A percentile compares a stretch with the other conserved stretches of the same genome.
These are phyloP conservation scores for Leccinum disarticulatum DNA, from an alignment of 768 basidiomycete species.

Conservation along the genomic window DNA sequence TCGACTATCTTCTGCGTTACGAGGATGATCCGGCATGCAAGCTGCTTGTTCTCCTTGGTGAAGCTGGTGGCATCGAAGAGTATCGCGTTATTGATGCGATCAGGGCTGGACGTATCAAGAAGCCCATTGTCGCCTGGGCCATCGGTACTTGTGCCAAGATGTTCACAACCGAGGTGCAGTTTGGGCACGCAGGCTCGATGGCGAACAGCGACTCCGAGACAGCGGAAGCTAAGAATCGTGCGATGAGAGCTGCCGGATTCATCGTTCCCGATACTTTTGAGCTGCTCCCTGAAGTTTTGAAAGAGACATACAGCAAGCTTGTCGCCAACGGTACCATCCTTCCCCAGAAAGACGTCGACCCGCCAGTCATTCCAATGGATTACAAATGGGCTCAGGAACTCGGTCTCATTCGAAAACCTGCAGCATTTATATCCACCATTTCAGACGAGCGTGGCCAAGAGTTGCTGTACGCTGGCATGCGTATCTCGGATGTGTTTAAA, in stretches of 20 bases:
- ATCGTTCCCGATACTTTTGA: slow-evolving; percentile 98
- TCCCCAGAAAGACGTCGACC: slow-evolving; percentile 77
- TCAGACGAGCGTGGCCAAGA: slow-evolving; percentile 99
- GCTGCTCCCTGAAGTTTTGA: slow-evolving; percentile 83
- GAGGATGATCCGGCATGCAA: slow-evolving; percentile 97
- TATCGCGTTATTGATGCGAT: slow-evolving; percentile 99
- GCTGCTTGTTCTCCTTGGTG: slow-evolving; percentile 97
- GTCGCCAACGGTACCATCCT: slow-evolving; percentile 66
- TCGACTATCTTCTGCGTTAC: slow-evolving; percentile 97
- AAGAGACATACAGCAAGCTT: slow-evolving; percentile 82
- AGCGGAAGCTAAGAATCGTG: slow-evolving; percentile 95
- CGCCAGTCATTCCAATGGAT: slow-evolving; percentile 99
- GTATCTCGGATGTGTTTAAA: slow-evolving; percentile 98
- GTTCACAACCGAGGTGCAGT: slow-evolving; percentile 99
- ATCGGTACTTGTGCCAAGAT: slow-evolving; percentile 99
- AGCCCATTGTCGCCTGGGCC: slow-evolving; percentile 99
- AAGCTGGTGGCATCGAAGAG: slow-evolving; percentile 98
- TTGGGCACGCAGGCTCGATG: slow-evolving; percentile 98
- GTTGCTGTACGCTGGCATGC: slow-evolving; percentile 97
- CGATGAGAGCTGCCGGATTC: slow-evolving; percentile 94
- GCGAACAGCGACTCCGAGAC: slow-evolving; percentile 98
- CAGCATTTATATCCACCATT: slow-evolving; percentile 98
- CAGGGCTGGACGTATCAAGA: slow-evolving; percentile 89
- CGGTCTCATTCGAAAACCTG: slow-evolving; percentile 97
- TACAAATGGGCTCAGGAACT: slow-evolving; percentile 99